Evolutionary conservation across 306 rosid species (phyloP), one percentile per base, ranked within the genome.

Genomic region (Lathyrus oleraceus): DNA sequence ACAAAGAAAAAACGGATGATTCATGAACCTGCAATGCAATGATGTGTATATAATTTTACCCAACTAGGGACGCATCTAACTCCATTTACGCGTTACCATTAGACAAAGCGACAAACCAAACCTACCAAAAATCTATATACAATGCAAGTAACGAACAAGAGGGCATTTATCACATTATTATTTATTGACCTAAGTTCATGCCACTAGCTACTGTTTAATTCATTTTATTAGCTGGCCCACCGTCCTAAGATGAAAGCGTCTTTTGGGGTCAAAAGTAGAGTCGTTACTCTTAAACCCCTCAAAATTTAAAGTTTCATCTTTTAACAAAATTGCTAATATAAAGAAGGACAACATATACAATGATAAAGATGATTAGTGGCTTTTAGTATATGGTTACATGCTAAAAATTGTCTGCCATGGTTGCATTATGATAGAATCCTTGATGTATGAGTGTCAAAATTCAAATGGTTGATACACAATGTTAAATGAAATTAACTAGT

Each of bases 11-110:
- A 65, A 53, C 2, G 32, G 1, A 21, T 14, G 60, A 60, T 77
- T 63, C 77, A 77, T 70, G 77, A 63, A 70, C 62, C 67, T 77
- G 9, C 19, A 77, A 70, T 68, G 20, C 8, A 47, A 48, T 16
- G 67, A 74, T 74, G 74, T 44, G 49, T 44, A 54, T 17, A 54
- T 23, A 12, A 54, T 11, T 54, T 54, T 21, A 53, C 15, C 38
- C 62, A 56, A 56, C 38, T 56, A 56, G 61, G 38, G 10, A 13
- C 27, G 6, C 19, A 56, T 9, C 57, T 51, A 17, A 51, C 57
- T 49, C 56, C 56, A 16, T 49, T 49, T 53, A 56, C 61, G 61
- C 61, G 61, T 56, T 56, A 56, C 39, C 2, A 13, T 57, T n/a
- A 6, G 12, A 57, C 63, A 14, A 27, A 57, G 10, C 39, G 19